Evolutionary conservation across 73 alveolate species (phyloP), one percentile per base, ranked within the genome.

Genomic region (Stentor roeselii): DNA sequence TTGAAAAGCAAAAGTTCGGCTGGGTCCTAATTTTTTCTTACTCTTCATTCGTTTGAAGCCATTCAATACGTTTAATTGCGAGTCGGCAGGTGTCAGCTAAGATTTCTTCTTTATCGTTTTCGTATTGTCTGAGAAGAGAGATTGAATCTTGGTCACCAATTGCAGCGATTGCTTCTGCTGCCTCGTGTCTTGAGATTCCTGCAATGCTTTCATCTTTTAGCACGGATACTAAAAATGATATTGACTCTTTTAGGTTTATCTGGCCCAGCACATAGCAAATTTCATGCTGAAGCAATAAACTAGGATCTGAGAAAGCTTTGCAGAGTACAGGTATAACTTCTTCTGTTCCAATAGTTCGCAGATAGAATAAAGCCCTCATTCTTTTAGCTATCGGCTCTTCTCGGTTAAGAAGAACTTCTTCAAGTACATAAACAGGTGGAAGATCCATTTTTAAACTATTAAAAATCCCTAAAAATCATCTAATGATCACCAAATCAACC

Each of bases 261-360:
- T 91, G 87, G 61, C 96, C 96, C 30, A 91, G 82, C 41, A 89
- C 83, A 78, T 91, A 91, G 82, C 96, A 91, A 31, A 91, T 91
- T 60, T 91, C 96, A 86, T 91, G 96, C 60, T 74, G 88, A 3
- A 91, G 84, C 3, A 91, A 83, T 32, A 21, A 32, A 40, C 41
- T 21, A 30, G n/a, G 41, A 6, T 87, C 93, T 36, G 90, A 75
- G 74, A 87, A 91, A 36, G 93, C 96, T 38, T 88, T 60, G 37
- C 85, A 40, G 34, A 91, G 86, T 3, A 91, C 86, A 3, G 90
- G 80, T 36, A 87, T 76, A 39, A 87, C 88, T 30, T 88, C 93
- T 2, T 59, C 60, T 2, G 93, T 42, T 39, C 89, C 89, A 1
- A 88, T 82, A 2, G 92, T 87, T 60, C 96, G 67, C 80, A 91